phyloP scores from a whole-genome alignment of 768 basidiomycete species.

The Boletus vinaceobasis region DNA sequence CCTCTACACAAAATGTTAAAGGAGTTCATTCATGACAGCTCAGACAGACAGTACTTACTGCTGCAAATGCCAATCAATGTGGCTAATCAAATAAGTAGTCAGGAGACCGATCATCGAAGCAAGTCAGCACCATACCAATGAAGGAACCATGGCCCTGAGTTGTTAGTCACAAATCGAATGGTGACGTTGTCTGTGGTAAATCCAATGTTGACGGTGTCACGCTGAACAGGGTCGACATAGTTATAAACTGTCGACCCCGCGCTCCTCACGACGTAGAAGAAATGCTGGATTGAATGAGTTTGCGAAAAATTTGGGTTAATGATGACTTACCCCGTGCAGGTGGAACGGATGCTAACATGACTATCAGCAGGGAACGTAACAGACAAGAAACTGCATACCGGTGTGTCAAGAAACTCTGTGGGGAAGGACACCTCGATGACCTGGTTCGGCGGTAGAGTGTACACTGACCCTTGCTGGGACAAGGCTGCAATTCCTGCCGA shows the following conservation, averaged over 20 bases:
- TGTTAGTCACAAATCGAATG: conserved; percentile 65
- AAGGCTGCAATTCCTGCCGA: conserved; percentile 33
- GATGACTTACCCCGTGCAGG: conserved; percentile 41
- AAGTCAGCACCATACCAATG: conserved; percentile 21
- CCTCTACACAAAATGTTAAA: conserved; percentile 36
- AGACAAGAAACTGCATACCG: conserved; percentile 26
- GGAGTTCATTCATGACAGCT: conserved; percentile 34
- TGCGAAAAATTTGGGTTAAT: not conserved
- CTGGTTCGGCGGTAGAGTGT: conserved; percentile 42
- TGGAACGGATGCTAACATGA: conserved; percentile 39
- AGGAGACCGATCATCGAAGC: not conserved
- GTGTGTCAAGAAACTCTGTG: conserved; percentile 17
- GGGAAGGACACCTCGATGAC: conserved; percentile 41
- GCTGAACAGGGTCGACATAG: conserved; percentile 48
- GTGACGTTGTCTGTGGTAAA: conserved; percentile 41
- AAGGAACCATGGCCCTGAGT: conserved; percentile 61
- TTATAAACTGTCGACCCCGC: conserved; percentile 38
- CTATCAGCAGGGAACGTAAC: not conserved
- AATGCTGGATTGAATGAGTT: conserved; percentile 30
- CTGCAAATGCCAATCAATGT: conserved; percentile 27
- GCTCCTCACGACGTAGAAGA: conserved; percentile 42
- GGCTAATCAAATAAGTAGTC: conserved; percentile 11
- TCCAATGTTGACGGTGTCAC: conserved; percentile 48
- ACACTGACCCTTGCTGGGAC: conserved; percentile 41
- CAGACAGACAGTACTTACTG: conserved; percentile 8